A percentile compares a stretch with the other conserved stretches of the same genome.
Evolutionary conservation across 1,284 basidiomycete genomes (phyloP).

Genomic region (Trichosporon inkin): DNA sequence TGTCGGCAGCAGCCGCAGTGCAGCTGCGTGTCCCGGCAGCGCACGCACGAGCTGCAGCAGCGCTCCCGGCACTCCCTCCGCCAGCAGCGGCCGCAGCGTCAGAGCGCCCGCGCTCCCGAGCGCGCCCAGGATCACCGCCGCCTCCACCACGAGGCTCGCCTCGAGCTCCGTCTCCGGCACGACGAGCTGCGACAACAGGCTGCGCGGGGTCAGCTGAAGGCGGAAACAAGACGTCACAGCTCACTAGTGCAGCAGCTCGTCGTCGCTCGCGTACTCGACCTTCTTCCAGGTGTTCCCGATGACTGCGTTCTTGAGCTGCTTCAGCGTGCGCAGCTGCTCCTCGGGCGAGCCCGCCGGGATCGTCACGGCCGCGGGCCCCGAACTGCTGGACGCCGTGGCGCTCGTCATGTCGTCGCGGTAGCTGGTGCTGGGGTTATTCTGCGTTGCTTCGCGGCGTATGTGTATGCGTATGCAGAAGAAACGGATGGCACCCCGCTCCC

Average conservation of each 20-base stretch:
- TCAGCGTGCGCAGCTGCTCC: constrained; percentile 35
- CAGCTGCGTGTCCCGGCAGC: constrained; percentile 13
- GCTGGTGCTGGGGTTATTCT: neutral
- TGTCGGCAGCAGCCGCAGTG: constrained; percentile 27
- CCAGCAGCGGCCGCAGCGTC: constrained; percentile 36
- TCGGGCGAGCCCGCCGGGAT: constrained; percentile 5
- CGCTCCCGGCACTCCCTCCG: constrained; percentile 25
- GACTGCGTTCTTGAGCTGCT: constrained; percentile 48
- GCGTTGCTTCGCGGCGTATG: neutral
- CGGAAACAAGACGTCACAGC: constrained; percentile 14
- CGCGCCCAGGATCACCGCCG: constrained; percentile 48
- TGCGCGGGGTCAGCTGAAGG: constrained; percentile 6
- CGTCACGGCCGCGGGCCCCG: neutral
- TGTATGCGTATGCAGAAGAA: too few species aligned
- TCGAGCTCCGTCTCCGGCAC: constrained; percentile 10
- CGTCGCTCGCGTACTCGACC: constrained; percentile 44
- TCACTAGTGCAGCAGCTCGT: constrained; percentile 34
- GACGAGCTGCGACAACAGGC: constrained; percentile 25
- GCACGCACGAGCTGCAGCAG: constrained; percentile 31
- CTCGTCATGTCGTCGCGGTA: constrained; percentile 4
- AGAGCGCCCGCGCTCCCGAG: constrained; percentile 43
- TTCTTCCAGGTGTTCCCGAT: constrained; percentile 50
- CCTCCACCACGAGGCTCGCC: constrained; percentile 39
- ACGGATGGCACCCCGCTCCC: too few species aligned
- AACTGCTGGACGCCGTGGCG: constrained; percentile 1